Base-by-base conservation (phyloP, 345 rosid genomes). In the Lepidium africanum region DNA sequence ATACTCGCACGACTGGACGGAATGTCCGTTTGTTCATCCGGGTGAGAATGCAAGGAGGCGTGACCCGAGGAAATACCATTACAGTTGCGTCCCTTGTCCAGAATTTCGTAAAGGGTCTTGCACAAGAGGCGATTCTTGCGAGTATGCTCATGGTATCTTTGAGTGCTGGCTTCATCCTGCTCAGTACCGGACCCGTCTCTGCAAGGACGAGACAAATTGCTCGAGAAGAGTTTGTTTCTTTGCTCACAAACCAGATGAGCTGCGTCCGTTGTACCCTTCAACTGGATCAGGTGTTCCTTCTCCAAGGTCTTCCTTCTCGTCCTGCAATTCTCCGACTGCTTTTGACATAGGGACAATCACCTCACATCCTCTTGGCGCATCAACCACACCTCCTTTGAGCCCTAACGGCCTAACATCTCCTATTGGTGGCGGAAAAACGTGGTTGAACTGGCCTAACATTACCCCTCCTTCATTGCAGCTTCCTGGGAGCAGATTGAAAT, bases 151-250 rank as follows among this genome's bases (percentile, higher is more conserved):
- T 52, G 97, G 96, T 61, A 83, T 92, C 67, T 92, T 92, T 58
- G 96, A 92, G 82, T 86, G 90, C 65, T 92, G 97, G 98, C 96
- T 92, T 73, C 98, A 92, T 75, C 98, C 98, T 43, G 96, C 98
- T 8, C 98, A 92, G 75, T 92, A 92, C 73, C 62, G 97, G 42
- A 92, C 95, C 2, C 87, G 96, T 39, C 81, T 90, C 15, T 92
- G 98, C 75, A 92, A 92, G 67, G 97, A 92, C 23, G 96, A 85
- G 81, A 84, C 81, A 1, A 82, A 73, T 51, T 92, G 97, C 72
- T 54, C 71, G 3, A 81, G 98, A 46, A 81, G 88, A 80, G 96
- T 92, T n/a, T 92, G 97, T 61, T 92, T 92, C 85, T 92, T 92
- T 56, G 98, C 98, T 21, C 98, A 92, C 78, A 88, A 70, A 77